Conservation (phyloP, 805 yeast genomes). For the Kluyveromyces starmeri region DNA sequence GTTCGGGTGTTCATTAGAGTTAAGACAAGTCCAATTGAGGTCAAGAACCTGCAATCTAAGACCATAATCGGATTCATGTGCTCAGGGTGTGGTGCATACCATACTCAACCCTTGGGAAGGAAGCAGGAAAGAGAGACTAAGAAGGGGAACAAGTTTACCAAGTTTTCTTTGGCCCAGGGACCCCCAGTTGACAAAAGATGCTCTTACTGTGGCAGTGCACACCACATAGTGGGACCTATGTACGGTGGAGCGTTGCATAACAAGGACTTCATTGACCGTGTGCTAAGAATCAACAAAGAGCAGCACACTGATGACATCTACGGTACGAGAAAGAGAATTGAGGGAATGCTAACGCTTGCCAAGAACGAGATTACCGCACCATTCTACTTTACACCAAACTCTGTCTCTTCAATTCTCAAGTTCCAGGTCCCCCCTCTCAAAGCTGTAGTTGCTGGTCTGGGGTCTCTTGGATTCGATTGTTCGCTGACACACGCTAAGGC, state of each 20-base stretch:
- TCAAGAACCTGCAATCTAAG: conserved; percentile 67
- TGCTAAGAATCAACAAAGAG: conserved; percentile 45
- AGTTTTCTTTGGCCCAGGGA: conserved; percentile 59
- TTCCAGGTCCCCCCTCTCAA: conserved; percentile 77
- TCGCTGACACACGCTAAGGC: conserved; percentile 86
- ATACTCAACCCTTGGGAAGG: conserved; percentile 70
- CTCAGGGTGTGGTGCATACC: conserved; percentile 72
- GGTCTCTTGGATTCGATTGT: conserved; percentile 73
- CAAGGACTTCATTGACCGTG: conserved; percentile 51
- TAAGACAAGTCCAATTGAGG: conserved; percentile 66
- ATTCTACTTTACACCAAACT: conserved; percentile 77
- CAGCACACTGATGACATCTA: conserved; percentile 48
- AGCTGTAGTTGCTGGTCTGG: conserved; percentile 65
- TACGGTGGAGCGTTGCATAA: conserved; percentile 81
- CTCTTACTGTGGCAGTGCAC: conserved; percentile 51
- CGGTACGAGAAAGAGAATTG: conserved; percentile 74
- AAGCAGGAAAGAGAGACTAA: conserved; percentile 35
- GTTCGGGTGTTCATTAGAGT: conserved; percentile 80
- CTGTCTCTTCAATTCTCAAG: conserved; percentile 64
- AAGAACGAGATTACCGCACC: conserved; percentile 59
- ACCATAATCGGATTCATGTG: conserved; percentile 78
- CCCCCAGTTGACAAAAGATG: conserved; percentile 57
- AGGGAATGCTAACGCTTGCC: conserved; percentile 90
- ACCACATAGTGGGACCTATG: conserved; percentile 93
- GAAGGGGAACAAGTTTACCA: conserved; percentile 30